Evolutionary conservation across 2,329 filamentous ascomycete genomes (phyloP).

Genomic region (Penicillium brasilianum): DNA sequence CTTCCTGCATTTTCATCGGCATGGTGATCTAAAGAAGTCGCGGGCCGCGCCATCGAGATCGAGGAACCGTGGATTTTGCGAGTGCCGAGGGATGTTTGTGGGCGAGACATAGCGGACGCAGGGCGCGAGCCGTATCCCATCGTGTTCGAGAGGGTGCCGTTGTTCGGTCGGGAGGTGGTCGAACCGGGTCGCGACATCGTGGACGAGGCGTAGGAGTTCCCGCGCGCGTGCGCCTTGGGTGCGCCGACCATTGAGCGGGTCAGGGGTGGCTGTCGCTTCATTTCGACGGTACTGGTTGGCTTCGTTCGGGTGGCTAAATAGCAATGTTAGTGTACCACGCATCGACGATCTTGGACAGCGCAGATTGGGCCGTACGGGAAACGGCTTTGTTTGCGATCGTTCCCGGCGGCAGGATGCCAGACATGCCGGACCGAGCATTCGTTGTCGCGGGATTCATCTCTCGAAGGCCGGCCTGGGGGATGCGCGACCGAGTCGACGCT

Average conservation of each 20-base stretch:
- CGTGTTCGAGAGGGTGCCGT: slow-evolving; percentile 62
- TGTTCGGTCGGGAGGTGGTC: slow-evolving; percentile 52
- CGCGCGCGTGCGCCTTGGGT: slow-evolving; percentile 48
- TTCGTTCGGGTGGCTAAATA: slow-evolving; percentile 54
- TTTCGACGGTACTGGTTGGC: slow-evolving; percentile 57
- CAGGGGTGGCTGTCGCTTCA: slow-evolving; percentile 34
- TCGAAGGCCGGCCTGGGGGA: slow-evolving; percentile 46
- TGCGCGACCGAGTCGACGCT: slow-evolving; percentile 35
- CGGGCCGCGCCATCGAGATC: slow-evolving; percentile 48
- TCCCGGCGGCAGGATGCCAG: slow-evolving; percentile 51
- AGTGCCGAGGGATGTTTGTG: slow-evolving; percentile 59
- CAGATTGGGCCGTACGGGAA: slow-evolving; percentile 35
- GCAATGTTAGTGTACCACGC: slow-evolving; percentile 37
- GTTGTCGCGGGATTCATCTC: slow-evolving; percentile 59
- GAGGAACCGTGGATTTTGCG: slow-evolving; percentile 54
- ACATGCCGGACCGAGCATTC: slow-evolving; percentile 57
- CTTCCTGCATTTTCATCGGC: slow-evolving; percentile 44
- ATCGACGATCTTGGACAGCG: not conserved
- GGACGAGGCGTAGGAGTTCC: slow-evolving; percentile 44
- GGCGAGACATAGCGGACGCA: slow-evolving; percentile 51
- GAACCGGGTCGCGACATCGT: slow-evolving; percentile 46
- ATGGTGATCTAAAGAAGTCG: slow-evolving; percentile 50
- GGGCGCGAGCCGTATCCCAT: slow-evolving; percentile 60
- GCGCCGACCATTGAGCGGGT: slow-evolving; percentile 45
- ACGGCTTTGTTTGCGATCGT: slow-evolving; percentile 54